Conservation (phyloP, 1,139 yeast species). For the Saccharomyces hybrid region DNA sequence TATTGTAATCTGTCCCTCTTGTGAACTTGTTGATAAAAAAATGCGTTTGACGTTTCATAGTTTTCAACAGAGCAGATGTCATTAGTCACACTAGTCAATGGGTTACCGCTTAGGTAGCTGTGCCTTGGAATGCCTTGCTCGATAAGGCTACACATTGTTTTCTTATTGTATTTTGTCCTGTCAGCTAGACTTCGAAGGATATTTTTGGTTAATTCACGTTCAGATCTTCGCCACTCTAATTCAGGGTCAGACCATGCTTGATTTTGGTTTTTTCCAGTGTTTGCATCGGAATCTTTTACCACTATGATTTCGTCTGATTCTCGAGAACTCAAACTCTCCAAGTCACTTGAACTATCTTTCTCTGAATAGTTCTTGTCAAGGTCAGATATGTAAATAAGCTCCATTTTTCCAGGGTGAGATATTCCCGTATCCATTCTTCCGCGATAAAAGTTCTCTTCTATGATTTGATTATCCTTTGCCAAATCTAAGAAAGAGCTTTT, state of each 20-base stretch:
- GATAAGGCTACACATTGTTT: conserved; percentile 12
- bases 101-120: conserved; percentile 13
- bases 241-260: conserved; percentile 9
- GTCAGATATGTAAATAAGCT: conserved; percentile 9
- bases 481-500: background rate
- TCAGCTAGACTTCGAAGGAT: conserved; percentile 9
- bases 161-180: conserved; percentile 6
- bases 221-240: conserved; percentile 12
- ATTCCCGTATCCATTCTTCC: background rate
- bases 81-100: conserved; percentile 22
- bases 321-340: background rate
- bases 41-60: conserved; percentile 20
- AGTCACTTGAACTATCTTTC: background rate
- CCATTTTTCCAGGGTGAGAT: conserved; percentile 9
- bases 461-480: background rate
- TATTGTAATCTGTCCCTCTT: conserved; percentile 19
- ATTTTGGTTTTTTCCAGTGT: background rate
- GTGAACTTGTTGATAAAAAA: conserved; percentile 22
- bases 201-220: conserved; percentile 13
- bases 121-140: conserved; percentile 18
- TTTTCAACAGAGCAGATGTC: conserved; percentile 24
- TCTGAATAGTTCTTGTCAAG: conserved; percentile 5
- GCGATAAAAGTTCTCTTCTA: background rate
- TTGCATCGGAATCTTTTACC: background rate
- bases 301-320: background rate